Evolutionary conservation across 2,329 filamentous ascomycete genomes (phyloP).

Genomic region (Hortaea werneckii): DNA sequence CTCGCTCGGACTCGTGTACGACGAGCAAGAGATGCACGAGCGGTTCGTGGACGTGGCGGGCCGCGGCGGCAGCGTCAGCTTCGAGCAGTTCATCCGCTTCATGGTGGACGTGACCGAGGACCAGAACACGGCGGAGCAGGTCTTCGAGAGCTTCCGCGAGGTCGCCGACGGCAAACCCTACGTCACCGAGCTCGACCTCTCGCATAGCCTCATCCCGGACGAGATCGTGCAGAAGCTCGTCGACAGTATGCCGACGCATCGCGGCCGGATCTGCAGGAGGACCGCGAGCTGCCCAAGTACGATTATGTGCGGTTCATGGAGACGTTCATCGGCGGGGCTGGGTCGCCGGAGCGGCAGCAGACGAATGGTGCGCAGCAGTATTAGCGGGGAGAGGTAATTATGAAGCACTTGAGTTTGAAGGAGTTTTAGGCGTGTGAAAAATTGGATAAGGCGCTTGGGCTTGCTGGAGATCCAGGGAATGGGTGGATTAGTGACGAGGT

Average conservation of each 20-base stretch:
- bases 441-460: too few relatives aligned
- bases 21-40: conserved; percentile 95
- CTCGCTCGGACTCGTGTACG: conserved; percentile 90
- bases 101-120: conserved; percentile 99
- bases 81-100: conserved; percentile 98
- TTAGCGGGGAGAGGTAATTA: too few relatives aligned
- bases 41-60: conserved; percentile 76
- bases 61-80: conserved; percentile 65
- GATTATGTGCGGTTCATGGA: conserved; percentile 99
- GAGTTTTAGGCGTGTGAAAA: too few relatives aligned
- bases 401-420: too few relatives aligned
- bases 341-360: neutral
- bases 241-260: conserved; percentile 74
- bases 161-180: conserved; percentile 98
- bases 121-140: conserved; percentile 96
- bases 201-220: conserved; percentile 89
- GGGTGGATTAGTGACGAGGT: too few relatives aligned
- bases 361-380: conserved; percentile 1
- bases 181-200: conserved; percentile 92
- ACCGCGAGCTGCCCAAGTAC: conserved; percentile 75
- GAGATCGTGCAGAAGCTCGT: conserved; percentile 92
- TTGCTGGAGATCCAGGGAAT: too few relatives aligned
- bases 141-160: conserved; percentile 94
- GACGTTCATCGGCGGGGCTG: conserved; percentile 32
- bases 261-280: conserved; percentile 73